phyloP scores from a whole-genome alignment of 1,139 yeast genomes.

The Geotrichum aggregatum region DNA sequence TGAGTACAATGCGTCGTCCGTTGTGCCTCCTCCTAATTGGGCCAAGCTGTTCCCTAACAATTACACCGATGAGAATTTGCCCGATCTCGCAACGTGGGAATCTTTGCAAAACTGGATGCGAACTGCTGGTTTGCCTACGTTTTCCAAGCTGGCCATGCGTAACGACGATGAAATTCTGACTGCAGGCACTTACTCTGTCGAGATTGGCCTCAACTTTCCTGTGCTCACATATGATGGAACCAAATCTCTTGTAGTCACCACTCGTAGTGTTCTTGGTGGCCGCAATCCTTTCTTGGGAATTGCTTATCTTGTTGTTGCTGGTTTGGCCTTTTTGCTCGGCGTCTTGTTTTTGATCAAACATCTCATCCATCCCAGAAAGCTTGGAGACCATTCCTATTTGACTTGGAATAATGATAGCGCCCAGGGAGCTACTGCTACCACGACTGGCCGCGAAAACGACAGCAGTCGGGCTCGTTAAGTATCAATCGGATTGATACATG shows the following conservation, averaged over 20 bases:
- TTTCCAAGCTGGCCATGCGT: constrained; percentile 74
- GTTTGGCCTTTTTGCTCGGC: constrained; percentile 66
- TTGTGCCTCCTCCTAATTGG: constrained; percentile 98
- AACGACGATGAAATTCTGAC: constrained; percentile 62
- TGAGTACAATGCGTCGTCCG: constrained; percentile 59
- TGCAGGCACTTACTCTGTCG: constrained; percentile 66
- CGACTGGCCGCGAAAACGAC: constrained; percentile 19
- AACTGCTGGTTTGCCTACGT: constrained; percentile 82
- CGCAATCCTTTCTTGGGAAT: constrained; percentile 83
- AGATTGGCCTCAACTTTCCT: constrained; percentile 83
- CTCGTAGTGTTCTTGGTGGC: constrained; percentile 87
- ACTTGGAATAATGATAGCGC: constrained; percentile 58
- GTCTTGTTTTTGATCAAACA: constrained; percentile 57
- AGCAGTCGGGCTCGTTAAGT: constrained; percentile 16
- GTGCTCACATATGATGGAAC: constrained; percentile 78
- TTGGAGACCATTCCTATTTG: constrained; percentile 68
- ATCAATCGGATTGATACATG: not conserved
- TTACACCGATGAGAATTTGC: constrained; percentile 76
- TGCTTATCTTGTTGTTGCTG: constrained; percentile 91
- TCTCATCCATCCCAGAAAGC: constrained; percentile 61
- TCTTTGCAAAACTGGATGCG: constrained; percentile 98
- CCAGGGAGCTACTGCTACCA: constrained; percentile 14
- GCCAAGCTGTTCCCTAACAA: constrained; percentile 78
- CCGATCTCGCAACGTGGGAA: constrained; percentile 71
- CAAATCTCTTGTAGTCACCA: constrained; percentile 73